These are phyloP conservation scores for Entrophospora sp. DNA, from an alignment of 192 early-diverging fungal genomes.

Conservation along the genomic window DNA sequence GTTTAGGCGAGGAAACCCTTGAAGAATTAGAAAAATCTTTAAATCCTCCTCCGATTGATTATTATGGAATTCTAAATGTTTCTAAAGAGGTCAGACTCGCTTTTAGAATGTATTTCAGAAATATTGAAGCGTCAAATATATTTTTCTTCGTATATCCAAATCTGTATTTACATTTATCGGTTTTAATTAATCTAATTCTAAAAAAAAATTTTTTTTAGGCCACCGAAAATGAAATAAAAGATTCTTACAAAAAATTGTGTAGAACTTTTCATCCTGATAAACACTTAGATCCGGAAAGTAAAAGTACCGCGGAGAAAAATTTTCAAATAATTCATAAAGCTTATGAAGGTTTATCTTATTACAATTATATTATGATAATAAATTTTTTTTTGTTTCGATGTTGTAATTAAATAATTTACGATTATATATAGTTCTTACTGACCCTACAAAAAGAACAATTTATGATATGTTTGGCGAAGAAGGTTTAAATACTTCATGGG, in stretches of 20 bases:
- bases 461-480: slow-evolving; percentile 95
- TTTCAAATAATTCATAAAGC: slow-evolving; percentile 73
- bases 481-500: slow-evolving; percentile 55
- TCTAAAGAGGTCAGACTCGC: slow-evolving; percentile 40
- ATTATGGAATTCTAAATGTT: slow-evolving; percentile 63
- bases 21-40: not conserved
- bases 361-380: not conserved
- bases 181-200: not conserved
- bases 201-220: slow-evolving; percentile 30
- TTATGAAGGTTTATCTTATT: slow-evolving; percentile 49
- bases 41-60: slow-evolving; percentile 41
- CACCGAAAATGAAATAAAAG: slow-evolving; percentile 59
- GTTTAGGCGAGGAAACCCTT: no score
- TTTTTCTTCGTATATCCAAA: not conserved
- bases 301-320: slow-evolving; percentile 58
- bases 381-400: not conserved
- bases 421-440: slow-evolving; percentile 75
- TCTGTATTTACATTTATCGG: not conserved
- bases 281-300: slow-evolving; percentile 49
- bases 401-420: not conserved
- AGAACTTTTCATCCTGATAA: slow-evolving; percentile 76
- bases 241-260: slow-evolving; percentile 65
- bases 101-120: not conserved
- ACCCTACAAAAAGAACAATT: slow-evolving; percentile 64
- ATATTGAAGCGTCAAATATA: not conserved